Evolutionary conservation across 768 basidiomycete species (phyloP), one percentile per base, ranked within the genome.

Genomic region (Neoboletus magnificus): DNA sequence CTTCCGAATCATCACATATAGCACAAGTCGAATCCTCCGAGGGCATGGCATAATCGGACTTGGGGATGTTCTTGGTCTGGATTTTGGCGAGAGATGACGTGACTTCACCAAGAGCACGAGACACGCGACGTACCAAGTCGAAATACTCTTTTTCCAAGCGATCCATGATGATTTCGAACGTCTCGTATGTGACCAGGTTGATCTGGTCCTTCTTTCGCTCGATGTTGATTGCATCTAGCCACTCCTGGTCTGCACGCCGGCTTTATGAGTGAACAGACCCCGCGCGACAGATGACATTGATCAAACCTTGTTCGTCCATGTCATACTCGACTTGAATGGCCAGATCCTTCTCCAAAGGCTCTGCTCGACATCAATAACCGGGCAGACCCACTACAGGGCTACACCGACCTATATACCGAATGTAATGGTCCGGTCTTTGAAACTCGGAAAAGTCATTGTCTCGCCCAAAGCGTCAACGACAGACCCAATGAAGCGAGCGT

Each of bases 71-170:
- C 76, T 98, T 98, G 47, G 91, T 93, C 94, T 97, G 59, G 16
- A 54, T 52, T 20, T n/a, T 41, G 37, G 27, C 25, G 35, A 54
- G 32, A 52, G 20, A 32, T 42, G 54, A 50, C 20, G 43, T 4
- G 48, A 56, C 52, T 16, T 16, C 45, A 53, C 46, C 44, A 55
- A 57, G 41, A n/a, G 36, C 15, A 36, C 48, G 11, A 32, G 37
- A 40, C 35, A 51, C 8, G 66, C 48, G 33, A 70, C 83, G 58
- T 62, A 96, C 95, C 73, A 99, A 72, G 66, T 95, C 90, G 66
- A 98, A 99, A 91, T 94, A 99, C 70, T 98, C 97, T 76, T 99
- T 99, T 78, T 99, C 97, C 60, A 99, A 71, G 55, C 92, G 83
- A 73, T 99, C 97, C 90, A 99, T 95, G 59, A 98, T 82, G 55